Evolutionary conservation across 495 filamentous ascomycete species (phyloP).

Genomic region (Chaetomidium leptoderma): DNA sequence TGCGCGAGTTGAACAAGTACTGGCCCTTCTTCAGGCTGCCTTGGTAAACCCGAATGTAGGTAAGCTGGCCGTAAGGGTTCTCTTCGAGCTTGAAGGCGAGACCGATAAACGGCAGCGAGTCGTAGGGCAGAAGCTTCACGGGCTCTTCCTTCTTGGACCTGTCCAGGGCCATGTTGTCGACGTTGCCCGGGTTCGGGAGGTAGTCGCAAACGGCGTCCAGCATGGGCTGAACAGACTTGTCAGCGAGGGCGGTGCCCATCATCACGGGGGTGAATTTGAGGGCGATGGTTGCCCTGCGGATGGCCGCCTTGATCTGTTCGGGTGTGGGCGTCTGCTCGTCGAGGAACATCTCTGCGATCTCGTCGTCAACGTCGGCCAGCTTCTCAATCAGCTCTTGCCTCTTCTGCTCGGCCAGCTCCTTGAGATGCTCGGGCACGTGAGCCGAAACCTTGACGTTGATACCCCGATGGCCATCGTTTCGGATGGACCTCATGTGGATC

Average conservation of each 20-base stretch:
- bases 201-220: constrained; percentile 95
- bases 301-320: constrained; percentile 82
- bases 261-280: constrained; percentile 93
- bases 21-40: constrained; percentile 81
- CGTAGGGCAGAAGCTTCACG: constrained; percentile 86
- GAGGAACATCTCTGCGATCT: constrained; percentile 94
- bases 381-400: constrained; percentile 85
- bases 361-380: constrained; percentile 94
- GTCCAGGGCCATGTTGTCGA: constrained; percentile 87
- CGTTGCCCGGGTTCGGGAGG: constrained; percentile 88
- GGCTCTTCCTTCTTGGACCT: constrained; percentile 68
- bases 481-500: constrained; percentile 86
- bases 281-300: constrained; percentile 79
- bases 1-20: constrained; percentile 89
- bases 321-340: constrained; percentile 73
- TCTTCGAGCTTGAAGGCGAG: constrained; percentile 99
- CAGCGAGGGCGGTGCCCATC: constrained; percentile 92
- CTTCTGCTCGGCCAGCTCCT: constrained; percentile 70
- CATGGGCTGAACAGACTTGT: constrained; percentile 96
- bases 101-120: constrained; percentile 88
- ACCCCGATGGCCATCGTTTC: constrained; percentile 80
- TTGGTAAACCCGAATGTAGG: constrained; percentile 98
- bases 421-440: constrained; percentile 73
- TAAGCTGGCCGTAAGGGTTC: constrained; percentile 96
- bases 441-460: constrained; percentile 65